Evolutionary conservation across 495 filamentous ascomycete species (phyloP).

Genomic region (Penicillium herquei): DNA sequence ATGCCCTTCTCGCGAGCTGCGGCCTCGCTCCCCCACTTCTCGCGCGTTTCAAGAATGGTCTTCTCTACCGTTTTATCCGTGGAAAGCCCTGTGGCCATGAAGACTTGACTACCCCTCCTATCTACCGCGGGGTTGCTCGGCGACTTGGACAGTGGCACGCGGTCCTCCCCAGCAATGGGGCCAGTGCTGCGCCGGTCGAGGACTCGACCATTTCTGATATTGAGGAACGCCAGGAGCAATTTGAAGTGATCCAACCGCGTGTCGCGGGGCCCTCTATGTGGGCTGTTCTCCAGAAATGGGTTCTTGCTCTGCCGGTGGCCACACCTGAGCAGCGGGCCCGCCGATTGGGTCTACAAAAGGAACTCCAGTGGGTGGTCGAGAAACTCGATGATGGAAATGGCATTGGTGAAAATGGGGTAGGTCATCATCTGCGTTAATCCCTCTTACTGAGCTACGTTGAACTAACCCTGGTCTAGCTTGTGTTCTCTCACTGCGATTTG

Average conservation of each 20-base stretch:
- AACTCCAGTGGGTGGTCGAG: conserved; percentile 65
- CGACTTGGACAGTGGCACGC: conserved; percentile 93
- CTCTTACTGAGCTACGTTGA: not conserved
- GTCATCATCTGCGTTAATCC: conserved; percentile 25
- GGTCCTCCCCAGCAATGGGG: conserved; percentile 47
- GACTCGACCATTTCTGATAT: conserved; percentile 19
- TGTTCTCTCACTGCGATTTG: conserved; percentile 95
- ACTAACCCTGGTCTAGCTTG: conserved; percentile 53
- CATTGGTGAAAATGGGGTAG: conserved; percentile 68
- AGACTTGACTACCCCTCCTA: conserved; percentile 66
- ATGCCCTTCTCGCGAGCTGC: conserved; percentile 72
- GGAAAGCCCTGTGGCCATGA: conserved; percentile 75
- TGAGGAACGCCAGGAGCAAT: conserved; percentile 20
- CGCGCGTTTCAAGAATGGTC: conserved; percentile 92
- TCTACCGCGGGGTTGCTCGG: conserved; percentile 82
- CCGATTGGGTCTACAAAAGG: conserved; percentile 66
- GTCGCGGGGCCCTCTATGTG: conserved; percentile 78
- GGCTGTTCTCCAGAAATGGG: conserved; percentile 95
- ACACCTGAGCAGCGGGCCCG: conserved; percentile 65
- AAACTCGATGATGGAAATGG: conserved; percentile 73
- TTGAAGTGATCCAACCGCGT: conserved; percentile 57
- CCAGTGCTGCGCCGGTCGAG: conserved; percentile 10
- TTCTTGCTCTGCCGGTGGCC: conserved; percentile 72
- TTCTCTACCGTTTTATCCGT: conserved; percentile 87
- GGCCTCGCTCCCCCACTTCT: conserved; percentile 82